phyloP scores from a whole-genome alignment of 2,329 filamentous ascomycete genomes.

The Penicillium sp. region DNA sequence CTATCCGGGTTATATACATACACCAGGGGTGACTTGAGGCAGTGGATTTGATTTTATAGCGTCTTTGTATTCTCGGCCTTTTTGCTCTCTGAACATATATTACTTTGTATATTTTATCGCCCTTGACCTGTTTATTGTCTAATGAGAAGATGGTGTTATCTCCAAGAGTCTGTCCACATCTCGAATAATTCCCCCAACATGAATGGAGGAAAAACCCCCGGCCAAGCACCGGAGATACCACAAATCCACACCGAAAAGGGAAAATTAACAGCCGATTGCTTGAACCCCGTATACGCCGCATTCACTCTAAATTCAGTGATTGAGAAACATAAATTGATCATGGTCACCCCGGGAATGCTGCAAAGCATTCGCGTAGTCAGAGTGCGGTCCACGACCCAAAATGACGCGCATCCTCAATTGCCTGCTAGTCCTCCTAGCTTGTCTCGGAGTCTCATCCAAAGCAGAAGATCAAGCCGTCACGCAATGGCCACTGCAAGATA shows the following conservation, averaged over 20 bases:
- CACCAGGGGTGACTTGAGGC: background rate
- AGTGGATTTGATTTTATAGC: background rate
- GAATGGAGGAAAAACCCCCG: conserved; percentile 1
- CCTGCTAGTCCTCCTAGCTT: conserved; percentile 10
- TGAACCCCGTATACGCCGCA: background rate
- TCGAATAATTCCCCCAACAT: background rate
- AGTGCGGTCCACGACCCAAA: background rate
- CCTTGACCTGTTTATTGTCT: background rate
- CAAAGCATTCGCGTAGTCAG: background rate
- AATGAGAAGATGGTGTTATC: background rate
- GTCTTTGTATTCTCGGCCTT: background rate
- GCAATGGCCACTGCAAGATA: conserved; percentile 49
- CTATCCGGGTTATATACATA: background rate
- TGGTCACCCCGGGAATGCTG: background rate
- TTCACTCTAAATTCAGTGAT: background rate
- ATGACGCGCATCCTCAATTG: conserved; percentile 9
- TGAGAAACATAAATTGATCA: background rate
- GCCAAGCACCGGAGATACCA: background rate
- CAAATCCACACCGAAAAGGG: background rate
- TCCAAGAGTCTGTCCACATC: background rate
- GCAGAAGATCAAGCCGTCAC: conserved; percentile 8
- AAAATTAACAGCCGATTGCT: background rate
- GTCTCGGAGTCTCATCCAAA: conserved; percentile 4
- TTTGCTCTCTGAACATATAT: background rate
- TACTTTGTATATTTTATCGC: background rate